Percentiles rank a stretch among this genome's conserved stretches.
Evolutionary conservation across 805 yeast genomes (phyloP).

Genomic region (Metschnikowia cubensis): DNA sequence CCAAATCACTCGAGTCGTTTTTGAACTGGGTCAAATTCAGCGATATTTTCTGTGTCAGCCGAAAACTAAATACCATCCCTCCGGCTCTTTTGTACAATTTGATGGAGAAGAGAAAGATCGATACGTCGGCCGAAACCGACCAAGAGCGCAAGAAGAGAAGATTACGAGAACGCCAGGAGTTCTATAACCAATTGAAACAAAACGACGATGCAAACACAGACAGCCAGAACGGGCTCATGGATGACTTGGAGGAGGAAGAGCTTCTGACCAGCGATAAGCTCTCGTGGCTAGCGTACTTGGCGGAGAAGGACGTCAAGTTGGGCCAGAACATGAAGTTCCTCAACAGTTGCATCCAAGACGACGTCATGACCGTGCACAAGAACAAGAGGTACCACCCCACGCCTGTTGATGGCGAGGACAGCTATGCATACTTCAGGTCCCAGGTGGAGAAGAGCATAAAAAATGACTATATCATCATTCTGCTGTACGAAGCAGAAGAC

Average conservation of each 20-base stretch:
- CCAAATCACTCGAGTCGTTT: slow-evolving; percentile 36
- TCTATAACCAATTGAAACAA: slow-evolving; percentile 34
- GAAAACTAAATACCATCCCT: slow-evolving; percentile 30
- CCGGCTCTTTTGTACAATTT: slow-evolving; percentile 26
- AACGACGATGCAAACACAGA: slow-evolving; percentile 18
- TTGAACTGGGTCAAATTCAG: slow-evolving; percentile 33
- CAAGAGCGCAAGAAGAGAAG: slow-evolving; percentile 33
- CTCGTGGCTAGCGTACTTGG: slow-evolving; percentile 38
- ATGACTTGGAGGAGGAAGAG: slow-evolving; percentile 24
- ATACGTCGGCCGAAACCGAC: slow-evolving; percentile 31
- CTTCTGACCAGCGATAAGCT: slow-evolving; percentile 24
- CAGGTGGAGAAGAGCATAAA: slow-evolving; percentile 26
- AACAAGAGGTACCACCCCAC: slow-evolving; percentile 30
- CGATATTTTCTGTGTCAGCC: slow-evolving; percentile 22
- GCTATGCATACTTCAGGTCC: slow-evolving; percentile 17
- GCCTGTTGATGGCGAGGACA: slow-evolving; percentile 13
- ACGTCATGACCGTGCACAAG: slow-evolving; percentile 25
- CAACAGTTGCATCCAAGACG: slow-evolving; percentile 26
- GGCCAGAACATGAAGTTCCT: slow-evolving; percentile 37
- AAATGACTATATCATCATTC: slow-evolving; percentile 28
- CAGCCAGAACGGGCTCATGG: slow-evolving; percentile 13
- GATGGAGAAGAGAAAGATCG: slow-evolving; percentile 37
- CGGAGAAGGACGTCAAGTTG: slow-evolving; percentile 29
- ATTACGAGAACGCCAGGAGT: slow-evolving; percentile 37
- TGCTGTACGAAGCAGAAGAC: slow-evolving; percentile 21